Percentiles rank a stretch among this genome's conserved stretches.
These are phyloP conservation scores for Pterocarpus santalinus DNA, from an alignment of 306 rosid species.

Conservation along the genomic window DNA sequence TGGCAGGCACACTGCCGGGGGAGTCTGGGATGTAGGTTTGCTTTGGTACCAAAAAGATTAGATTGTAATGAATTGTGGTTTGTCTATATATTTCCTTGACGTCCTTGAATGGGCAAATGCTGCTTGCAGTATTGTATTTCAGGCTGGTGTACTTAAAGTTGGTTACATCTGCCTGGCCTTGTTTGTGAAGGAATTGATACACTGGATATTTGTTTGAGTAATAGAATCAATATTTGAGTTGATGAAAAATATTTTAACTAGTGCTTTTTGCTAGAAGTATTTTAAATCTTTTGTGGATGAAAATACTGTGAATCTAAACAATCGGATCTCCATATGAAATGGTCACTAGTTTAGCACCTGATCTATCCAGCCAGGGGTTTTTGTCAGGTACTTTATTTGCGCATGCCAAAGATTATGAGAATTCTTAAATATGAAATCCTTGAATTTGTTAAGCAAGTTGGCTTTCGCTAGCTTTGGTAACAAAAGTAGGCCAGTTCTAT, in stretches of 20 bases:
- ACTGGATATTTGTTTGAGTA: constrained; percentile 49
- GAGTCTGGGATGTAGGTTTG: constrained; percentile 52
- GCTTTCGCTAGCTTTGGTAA: too few relatives aligned
- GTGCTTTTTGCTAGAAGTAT: neutral
- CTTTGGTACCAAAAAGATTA: constrained; percentile 42
- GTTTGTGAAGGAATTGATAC: constrained; percentile 45
- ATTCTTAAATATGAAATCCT: too few relatives aligned
- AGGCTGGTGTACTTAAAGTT: constrained; percentile 41
- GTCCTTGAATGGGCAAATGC: constrained; percentile 49
- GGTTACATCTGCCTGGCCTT: constrained; percentile 45
- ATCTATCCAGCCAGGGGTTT: too few relatives aligned
- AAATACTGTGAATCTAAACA: neutral
- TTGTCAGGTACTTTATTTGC: too few relatives aligned
- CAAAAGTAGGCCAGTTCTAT: too few relatives aligned
- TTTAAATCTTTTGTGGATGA: neutral
- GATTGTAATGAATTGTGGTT: constrained; percentile 54
- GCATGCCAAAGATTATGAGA: too few relatives aligned
- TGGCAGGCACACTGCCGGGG: constrained; percentile 32
- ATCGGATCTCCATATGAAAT: too few relatives aligned
- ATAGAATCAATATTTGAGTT: constrained; percentile 6
- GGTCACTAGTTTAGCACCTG: too few relatives aligned
- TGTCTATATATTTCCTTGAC: constrained; percentile 49
- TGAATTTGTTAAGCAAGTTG: too few relatives aligned
- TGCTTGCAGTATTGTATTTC: constrained; percentile 55
- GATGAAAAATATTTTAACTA: neutral